These are phyloP conservation scores for Inga leiocalycina DNA, from an alignment of 306 rosid genomes.

Conservation along the genomic window DNA sequence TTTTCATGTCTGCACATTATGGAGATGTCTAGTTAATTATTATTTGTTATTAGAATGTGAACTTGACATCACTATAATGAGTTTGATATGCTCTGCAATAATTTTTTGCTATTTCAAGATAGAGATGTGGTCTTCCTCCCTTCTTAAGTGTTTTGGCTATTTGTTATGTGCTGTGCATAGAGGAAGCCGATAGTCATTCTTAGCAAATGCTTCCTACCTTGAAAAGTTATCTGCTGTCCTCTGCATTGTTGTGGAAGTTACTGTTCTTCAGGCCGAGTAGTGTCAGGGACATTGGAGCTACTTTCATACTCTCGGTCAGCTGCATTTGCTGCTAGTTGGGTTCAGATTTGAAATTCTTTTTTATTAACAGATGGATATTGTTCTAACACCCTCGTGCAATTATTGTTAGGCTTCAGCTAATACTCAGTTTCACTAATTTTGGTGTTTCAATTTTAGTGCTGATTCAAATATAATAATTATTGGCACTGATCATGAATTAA, in stretches of 20 bases:
- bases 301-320: slow-evolving; percentile 5
- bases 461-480: neutral
- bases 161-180: slow-evolving; percentile 9
- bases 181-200: slow-evolving; percentile 10
- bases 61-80: neutral
- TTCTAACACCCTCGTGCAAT: slow-evolving; percentile 22
- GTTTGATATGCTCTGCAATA: neutral
- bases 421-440: slow-evolving; percentile 9
- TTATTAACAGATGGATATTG: slow-evolving; percentile 5
- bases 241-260: neutral
- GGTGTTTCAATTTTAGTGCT: slow-evolving; percentile 26
- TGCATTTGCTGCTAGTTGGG: slow-evolving; percentile 16
- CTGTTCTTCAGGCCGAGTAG: neutral
- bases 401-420: slow-evolving; percentile 16
- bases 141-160: neutral
- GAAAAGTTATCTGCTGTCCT: slow-evolving; percentile 8
- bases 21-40: neutral
- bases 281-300: slow-evolving; percentile 5
- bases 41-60: neutral
- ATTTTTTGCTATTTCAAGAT: neutral
- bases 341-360: slow-evolving; percentile 1
- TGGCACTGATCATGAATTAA: slow-evolving; percentile 25
- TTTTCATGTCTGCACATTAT: neutral
- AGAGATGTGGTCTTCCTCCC: neutral
- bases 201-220: slow-evolving; percentile 12